Base-by-base conservation (phyloP, 2,329 filamentous ascomycete species). In the Cladophialophora yegresii region DNA sequence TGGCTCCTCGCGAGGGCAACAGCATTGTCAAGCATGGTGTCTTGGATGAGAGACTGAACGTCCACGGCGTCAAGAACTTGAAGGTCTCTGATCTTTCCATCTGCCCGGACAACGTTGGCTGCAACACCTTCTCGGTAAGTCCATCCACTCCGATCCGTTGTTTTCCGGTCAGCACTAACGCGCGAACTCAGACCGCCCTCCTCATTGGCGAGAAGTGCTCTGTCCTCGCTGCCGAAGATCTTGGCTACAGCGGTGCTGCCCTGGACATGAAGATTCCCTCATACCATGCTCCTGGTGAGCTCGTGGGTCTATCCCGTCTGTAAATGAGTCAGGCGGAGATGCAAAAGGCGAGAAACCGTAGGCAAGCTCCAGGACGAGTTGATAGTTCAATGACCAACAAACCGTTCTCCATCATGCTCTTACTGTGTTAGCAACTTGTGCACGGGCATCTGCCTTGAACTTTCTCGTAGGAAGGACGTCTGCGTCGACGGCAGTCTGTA, bases 11-110 rank as follows among this genome's bases (percentile, higher is more conserved):
- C 65, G 84, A 91, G 72, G 90, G 90, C 65, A 93, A 92, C 80
- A 87, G 84, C 72, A 90, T 93, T 72, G 89, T 92, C 75, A 90
- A 89, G 79, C 88, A 92, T 72, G 89, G 89, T 65, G 89, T 92
- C 0, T 78, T 92, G 43, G 89, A 92, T 73, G 88, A 91, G 77
- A 85, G 89, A 65, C 83, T 92, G 62, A 92, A 91, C 70, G 89
- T 92, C 2, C 88, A 92, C 73, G 89, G 89, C 58, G 88, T 91
- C 69, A 84, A 90, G 80, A 87, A 87, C 16, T 83, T 92, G 71
- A 92, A 92, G 83, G 89, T 92, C 26, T 88, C 88, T 12, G 89
- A 92, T 75, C 76, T 92, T 51, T 87, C 83, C 57, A 90, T 92
- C 79, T 92, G 89, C 76, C 89, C 89, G 0, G 89, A 92, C 76